Base-by-base conservation (phyloP, 2,329 filamentous ascomycete genomes). In the Arthrobotrys conoides region DNA sequence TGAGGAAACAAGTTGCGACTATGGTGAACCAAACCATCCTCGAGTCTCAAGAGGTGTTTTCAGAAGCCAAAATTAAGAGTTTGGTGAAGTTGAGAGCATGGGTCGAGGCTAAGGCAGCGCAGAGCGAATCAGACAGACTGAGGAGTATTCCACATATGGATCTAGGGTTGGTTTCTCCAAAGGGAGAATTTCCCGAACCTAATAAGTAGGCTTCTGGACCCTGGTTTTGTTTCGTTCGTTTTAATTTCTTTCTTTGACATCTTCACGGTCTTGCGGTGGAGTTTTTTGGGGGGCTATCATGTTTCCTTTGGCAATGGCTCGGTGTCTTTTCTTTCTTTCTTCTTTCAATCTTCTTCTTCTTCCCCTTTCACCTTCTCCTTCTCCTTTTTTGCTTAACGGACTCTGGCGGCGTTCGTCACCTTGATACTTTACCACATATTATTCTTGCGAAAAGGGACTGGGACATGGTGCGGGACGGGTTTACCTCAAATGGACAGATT, bases 11-110 rank as follows among this genome's bases (percentile, higher is more conserved):
- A 51, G 94, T 97, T n/a, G 96, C 96, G 3, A 91, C 91, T 79
- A 89, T 89, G 81, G 96, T 99, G 68, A 99, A 99, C 83, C 91
- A 94, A 84, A 93, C 94, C 10, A 93, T 99, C 67, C 86, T 98
- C 27, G 87, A 89, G 71, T 90, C 88, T 64, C 91, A 94, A 83
- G 91, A 91, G 22, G 87, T 90, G 81, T 88, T 90, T 79, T 89
- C 91, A 79, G 93, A 97, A 84, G 92, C 94, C 12, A 92, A 93
- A 27, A 93, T 99, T 80, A 89, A 92, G 71, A 90, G 92, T 80
- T 87, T 99, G 2, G 90, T 97, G 48, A 91, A 91, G 82, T 88
- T 97, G 83, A 89, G 95, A 71, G 90, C 91, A 0, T 99, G 95
- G 93, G 91, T 93, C 9, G 95, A 98, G 84, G 87, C 87, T 18